Evolutionary conservation across 192 early-diverging fungal species (phyloP).

Genomic region (Allomyces arbusculus): DNA sequence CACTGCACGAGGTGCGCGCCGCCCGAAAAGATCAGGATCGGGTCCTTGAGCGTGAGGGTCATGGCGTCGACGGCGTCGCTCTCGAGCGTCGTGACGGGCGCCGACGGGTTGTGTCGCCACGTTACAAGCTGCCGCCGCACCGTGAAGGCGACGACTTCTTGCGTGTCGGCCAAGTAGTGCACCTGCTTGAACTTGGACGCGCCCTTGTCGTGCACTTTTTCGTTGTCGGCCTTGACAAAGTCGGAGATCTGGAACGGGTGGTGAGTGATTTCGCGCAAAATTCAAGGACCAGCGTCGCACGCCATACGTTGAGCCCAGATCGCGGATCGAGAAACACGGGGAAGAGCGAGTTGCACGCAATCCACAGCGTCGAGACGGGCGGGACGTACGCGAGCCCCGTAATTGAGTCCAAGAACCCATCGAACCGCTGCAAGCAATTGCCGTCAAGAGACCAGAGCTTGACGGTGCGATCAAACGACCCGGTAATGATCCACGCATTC

Average conservation of each 20-base stretch:
- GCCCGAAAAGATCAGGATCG: conserved; percentile 35
- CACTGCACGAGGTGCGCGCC: conserved; percentile 29
- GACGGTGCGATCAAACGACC: conserved; percentile 34
- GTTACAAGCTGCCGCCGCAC: conserved; percentile 20
- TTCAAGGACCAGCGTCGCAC: no score
- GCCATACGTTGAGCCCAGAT: conserved; percentile 29
- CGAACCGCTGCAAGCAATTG: conserved; percentile 32
- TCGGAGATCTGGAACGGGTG: conserved; percentile 23
- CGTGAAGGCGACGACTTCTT: conserved; percentile 26
- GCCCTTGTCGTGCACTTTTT: conserved; percentile 9
- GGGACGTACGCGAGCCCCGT: conserved; percentile 30
- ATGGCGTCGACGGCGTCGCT: conserved; percentile 31
- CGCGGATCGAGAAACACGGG: conserved; percentile 34
- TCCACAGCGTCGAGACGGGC: conserved; percentile 36
- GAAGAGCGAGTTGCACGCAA: conserved; percentile 23
- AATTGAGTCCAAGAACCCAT: conserved; percentile 34
- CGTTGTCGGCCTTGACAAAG: conserved; percentile 26
- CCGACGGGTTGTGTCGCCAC: conserved; percentile 31
- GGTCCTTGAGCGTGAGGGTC: conserved; percentile 32
- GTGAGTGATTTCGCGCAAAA: not conserved
- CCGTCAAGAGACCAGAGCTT: conserved; percentile 42
- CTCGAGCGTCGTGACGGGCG: conserved; percentile 24
- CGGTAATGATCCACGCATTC: conserved; percentile 28
- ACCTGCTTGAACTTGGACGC: conserved; percentile 20
- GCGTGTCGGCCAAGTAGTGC: conserved; percentile 24